Evolutionary conservation across 495 filamentous ascomycete species (phyloP), one percentile per base, ranked within the genome.

Genomic region (Entonaema liquescens): DNA sequence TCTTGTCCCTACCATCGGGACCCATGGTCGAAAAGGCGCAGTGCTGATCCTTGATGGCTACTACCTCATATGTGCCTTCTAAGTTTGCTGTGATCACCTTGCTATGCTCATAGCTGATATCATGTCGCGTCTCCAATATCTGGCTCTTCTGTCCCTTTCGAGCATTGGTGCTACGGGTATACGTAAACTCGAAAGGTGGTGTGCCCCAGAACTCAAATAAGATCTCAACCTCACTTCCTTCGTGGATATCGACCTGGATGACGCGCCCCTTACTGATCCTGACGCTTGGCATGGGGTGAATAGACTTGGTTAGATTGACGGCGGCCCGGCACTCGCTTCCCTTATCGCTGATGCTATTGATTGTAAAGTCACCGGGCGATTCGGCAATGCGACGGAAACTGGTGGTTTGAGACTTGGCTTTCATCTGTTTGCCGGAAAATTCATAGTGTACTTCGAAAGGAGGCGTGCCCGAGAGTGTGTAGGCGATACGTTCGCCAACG

Each of bases 171-270:
- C 91, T 94, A 68, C 95, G 86, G 31, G 95, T 98, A 75, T 95
- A 98, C 79, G 94, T 97, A 78, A 98, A 98, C 79, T 98, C 94
- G 75, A 99, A 99, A 11, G 95, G 95, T 65, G 95, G 95, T 11
- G 93, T 95, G 49, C 95, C 95, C 81, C 90, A 92, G 77, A 99
- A 98, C 72, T 95, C 90, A 70, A 98, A 98, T 44, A 92, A 82
- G 62, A 99, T 93, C 77, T 97, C 92, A 15, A 94, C 93, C 79
- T 94, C 91, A 69, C 92, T 91, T 74, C 95, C 95, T 82, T 98
- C 95, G 76, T 98, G 95, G 63, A 99, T 99, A 74, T 98, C 95
- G 29, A 96, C 90, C 49, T 90, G 87, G 11, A 89, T 88, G 19
- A 89, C 86, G 36, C 85, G 85, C 0, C 95, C 95, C 77, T 92